Percentiles rank a stretch among this genome's conserved stretches.
phyloP scores from a whole-genome alignment of 768 basidiomycete genomes.

The Rossbeevera mucosa region DNA sequence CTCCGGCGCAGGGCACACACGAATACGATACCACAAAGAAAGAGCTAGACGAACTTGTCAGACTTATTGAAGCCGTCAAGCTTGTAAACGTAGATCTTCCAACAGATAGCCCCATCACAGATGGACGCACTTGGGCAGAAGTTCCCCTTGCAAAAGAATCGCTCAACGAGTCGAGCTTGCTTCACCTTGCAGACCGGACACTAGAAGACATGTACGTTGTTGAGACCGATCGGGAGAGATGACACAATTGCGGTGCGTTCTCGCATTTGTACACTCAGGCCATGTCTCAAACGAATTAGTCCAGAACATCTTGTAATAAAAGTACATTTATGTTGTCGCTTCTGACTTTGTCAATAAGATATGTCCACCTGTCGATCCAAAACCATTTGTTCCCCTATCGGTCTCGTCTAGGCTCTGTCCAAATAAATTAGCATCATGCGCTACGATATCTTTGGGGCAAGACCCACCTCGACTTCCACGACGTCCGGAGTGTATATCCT shows the following conservation, averaged over 20 bases:
- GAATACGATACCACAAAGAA: conserved; percentile 48
- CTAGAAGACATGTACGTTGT: conserved; percentile 57
- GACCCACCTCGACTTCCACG: conserved; percentile 71
- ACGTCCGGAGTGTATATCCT: conserved; percentile 83
- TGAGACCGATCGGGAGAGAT: conserved; percentile 37
- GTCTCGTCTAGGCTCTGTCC: conserved; percentile 81
- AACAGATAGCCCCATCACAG: conserved; percentile 31
- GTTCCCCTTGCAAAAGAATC: conserved; percentile 27
- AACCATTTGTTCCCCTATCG: conserved; percentile 77
- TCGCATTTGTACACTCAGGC: not conserved
- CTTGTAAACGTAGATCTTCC: conserved; percentile 42
- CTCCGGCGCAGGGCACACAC: conserved; percentile 55
- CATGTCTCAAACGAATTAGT: not conserved
- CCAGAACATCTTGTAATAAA: not conserved
- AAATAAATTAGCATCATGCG: conserved; percentile 3
- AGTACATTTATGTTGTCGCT: not conserved
- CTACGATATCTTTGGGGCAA: not conserved
- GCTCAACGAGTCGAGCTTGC: conserved; percentile 35
- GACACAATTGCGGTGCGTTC: conserved; percentile 6
- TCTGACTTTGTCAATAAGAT: conserved; percentile 33
- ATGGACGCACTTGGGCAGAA: conserved; percentile 41
- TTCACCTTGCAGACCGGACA: conserved; percentile 48
- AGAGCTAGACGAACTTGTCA: conserved; percentile 68
- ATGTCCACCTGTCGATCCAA: conserved; percentile 94
- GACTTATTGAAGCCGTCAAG: conserved; percentile 78